Base-by-base conservation (phyloP, 2,329 filamentous ascomycete species). In the Juglanconis sp. region DNA sequence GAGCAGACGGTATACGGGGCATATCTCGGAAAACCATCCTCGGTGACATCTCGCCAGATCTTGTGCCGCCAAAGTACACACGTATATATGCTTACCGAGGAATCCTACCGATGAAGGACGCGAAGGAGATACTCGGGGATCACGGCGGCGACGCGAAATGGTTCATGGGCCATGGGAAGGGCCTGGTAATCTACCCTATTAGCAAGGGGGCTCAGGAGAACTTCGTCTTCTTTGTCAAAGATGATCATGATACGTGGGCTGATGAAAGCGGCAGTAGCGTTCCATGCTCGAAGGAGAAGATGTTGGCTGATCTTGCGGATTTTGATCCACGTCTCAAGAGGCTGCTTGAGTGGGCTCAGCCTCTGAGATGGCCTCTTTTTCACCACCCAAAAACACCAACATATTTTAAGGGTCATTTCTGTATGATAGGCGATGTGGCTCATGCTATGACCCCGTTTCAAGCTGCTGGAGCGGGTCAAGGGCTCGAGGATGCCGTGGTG, bases 81-180 rank as follows among this genome's bases (percentile, higher is more conserved):
- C 65, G 65, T 40, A 67, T 66, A 61, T 71, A 70, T 60, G 66
- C 66, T 54, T 71, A 70, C 52, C 63, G 68, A 49, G 68, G 65
- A 8, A 68, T 70, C 46, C 65, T 71, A 31, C 68, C 70, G 2
- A 71, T 69, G 61, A 38, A 64, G 35, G 53, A 68, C 5, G 67
- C 67, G 9, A 66, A 65, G 51, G 54, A 66, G 34, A 67, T 69
- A 24, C 62, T 71, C 2, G 69, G 68, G 31, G 60, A 54, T 3
- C 69, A 68, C 38, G 68, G 68, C 3, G 56, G 53, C 48, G 56
- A 59, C 30, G 60, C 56, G 5, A 56, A 59, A 48, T 52, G 35
- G 11, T 62, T 59, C 52, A 59, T 62, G 11, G 60, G 56, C 24
- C 42, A 62, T 38, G 36, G 42, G 1, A 46, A 34, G 30, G 50